A percentile compares a stretch with the other conserved stretches of the same genome.
These are phyloP conservation scores for Hypoxylon rubiginosum DNA, from an alignment of 2,329 filamentous ascomycete genomes.

Conservation along the genomic window DNA sequence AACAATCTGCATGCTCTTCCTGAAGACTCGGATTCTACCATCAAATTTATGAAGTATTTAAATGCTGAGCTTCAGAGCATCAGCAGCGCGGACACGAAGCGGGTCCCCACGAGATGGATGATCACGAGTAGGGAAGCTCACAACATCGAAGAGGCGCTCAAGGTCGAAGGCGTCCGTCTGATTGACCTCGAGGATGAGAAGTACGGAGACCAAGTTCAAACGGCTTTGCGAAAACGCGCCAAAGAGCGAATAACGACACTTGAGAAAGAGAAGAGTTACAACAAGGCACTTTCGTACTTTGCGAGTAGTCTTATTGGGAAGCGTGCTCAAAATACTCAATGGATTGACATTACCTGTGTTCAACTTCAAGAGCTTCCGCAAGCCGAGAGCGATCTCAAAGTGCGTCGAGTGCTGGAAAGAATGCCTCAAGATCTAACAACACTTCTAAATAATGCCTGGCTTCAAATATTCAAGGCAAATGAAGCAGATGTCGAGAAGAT, in stretches of 20 bases:
- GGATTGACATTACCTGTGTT: conserved; percentile 60
- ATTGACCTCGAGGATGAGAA: conserved; percentile 56
- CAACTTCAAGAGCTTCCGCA: conserved; percentile 57
- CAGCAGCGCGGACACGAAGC: conserved; percentile 42
- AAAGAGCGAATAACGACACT: conserved; percentile 54
- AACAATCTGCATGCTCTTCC: conserved; percentile 58
- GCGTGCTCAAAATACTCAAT: conserved; percentile 59
- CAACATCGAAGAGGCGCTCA: conserved; percentile 51
- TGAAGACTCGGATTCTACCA: conserved; percentile 53
- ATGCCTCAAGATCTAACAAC: conserved; percentile 57
- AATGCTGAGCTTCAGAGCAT: conserved; percentile 48
- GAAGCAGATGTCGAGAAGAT: conserved; percentile 54
- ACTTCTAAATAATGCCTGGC: conserved; percentile 56
- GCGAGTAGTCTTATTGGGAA: conserved; percentile 58
- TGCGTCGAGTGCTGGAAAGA: conserved; percentile 56
- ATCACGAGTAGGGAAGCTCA: conserved; percentile 56
- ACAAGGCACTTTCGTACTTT: conserved; percentile 58
- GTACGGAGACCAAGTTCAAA: conserved; percentile 55
- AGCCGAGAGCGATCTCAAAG: conserved; percentile 55
- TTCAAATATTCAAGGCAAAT: conserved; percentile 53
- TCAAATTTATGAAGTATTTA: conserved; percentile 54
- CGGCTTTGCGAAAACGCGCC: conserved; percentile 53
- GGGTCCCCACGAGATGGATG: conserved; percentile 55
- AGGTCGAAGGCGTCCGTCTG: conserved; percentile 49
- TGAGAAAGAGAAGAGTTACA: conserved; percentile 56